A percentile compares a stretch with the other conserved stretches of the same genome.
These are phyloP conservation scores for Pseudonitzschia delicatissima DNA, from an alignment of 108 stramenopile genomes.

Conservation along the genomic window DNA sequence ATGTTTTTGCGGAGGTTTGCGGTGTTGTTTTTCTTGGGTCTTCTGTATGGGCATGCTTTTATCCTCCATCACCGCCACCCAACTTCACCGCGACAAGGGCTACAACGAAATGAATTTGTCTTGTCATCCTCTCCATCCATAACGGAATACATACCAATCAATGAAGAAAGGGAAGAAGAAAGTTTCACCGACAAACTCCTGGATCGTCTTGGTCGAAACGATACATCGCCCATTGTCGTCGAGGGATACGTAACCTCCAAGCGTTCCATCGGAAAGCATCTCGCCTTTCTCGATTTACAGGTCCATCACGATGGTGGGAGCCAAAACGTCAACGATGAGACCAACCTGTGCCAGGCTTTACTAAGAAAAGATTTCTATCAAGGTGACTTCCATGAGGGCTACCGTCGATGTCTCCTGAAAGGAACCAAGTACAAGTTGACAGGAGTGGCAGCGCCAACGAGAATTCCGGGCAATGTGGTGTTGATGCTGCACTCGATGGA, in stretches of 20 bases:
- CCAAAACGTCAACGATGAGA: background rate
- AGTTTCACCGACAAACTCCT: conserved; percentile 3
- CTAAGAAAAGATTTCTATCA: conserved; percentile 20
- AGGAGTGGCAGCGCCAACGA: conserved; percentile 33
- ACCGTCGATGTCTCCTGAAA: conserved; percentile 12
- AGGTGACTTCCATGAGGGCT: conserved; percentile 1
- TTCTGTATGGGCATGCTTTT: too few species aligned
- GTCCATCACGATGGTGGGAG: background rate
- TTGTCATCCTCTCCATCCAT: too few species aligned
- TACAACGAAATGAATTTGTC: too few species aligned
- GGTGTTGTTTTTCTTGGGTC: too few species aligned
- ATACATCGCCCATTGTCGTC: conserved; percentile 9
- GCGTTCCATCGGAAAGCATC: conserved; percentile 30
- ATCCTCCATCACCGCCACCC: too few species aligned
- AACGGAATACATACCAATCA: background rate
- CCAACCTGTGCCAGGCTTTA: conserved; percentile 28
- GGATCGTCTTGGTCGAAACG: conserved; percentile 18
- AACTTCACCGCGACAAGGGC: too few species aligned
- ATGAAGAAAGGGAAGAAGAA: background rate
- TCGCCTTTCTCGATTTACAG: conserved; percentile 35
- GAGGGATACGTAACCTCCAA: conserved; percentile 32
- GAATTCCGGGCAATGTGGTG: conserved; percentile 47
- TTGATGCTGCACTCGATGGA: conserved; percentile 29
- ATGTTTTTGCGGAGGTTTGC: too few species aligned
- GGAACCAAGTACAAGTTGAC: conserved; percentile 10